Evolutionary conservation across 257 asterid species (phyloP).

Genomic region (Salvia rosmarinus): DNA sequence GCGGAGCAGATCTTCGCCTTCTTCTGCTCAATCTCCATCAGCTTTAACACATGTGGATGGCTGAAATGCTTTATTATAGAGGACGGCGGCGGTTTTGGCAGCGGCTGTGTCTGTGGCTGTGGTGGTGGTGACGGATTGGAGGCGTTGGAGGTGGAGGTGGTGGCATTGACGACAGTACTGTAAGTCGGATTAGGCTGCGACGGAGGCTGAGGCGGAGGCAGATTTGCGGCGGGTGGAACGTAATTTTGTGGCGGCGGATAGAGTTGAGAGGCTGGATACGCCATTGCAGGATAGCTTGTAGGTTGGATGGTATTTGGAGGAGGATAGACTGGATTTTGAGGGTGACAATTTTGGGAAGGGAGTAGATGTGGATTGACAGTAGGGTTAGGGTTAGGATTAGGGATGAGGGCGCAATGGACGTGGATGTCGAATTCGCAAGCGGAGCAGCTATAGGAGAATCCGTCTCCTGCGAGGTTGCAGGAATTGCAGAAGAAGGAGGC

Average conservation of each 20-base stretch:
- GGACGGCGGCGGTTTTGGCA: conserved; percentile 31
- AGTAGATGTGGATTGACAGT: conserved; percentile 7
- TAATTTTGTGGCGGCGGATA: conserved; percentile 2
- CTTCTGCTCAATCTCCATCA: conserved; percentile 41
- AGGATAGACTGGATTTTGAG: conserved; percentile 33
- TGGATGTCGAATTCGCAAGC: conserved; percentile 70
- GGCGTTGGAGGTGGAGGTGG: conserved; percentile 4
- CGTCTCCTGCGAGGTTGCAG: conserved; percentile 51
- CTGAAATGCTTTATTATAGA: conserved; percentile 59
- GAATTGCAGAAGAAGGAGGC: conserved; percentile 56
- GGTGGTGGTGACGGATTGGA: conserved; percentile 21
- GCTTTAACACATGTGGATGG: conserved; percentile 51
- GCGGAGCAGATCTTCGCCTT: conserved; percentile 54
- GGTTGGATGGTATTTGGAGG: neutral
- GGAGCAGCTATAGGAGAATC: conserved; percentile 53
- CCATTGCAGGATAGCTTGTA: conserved; percentile 18
- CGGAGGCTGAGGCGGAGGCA: conserved; percentile 16
- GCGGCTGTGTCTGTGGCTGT: conserved; percentile 28
- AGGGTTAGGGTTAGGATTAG: neutral
- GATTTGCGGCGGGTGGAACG: conserved; percentile 15
- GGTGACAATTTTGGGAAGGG: conserved; percentile 15
- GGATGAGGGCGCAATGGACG: conserved; percentile 54
- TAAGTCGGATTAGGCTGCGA: conserved; percentile 23
- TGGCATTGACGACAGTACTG: conserved; percentile 33
- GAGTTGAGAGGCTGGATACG: conserved; percentile 8